These are phyloP conservation scores for Skeletonema grethae DNA, from an alignment of 108 stramenopile genomes.

Conservation along the genomic window DNA sequence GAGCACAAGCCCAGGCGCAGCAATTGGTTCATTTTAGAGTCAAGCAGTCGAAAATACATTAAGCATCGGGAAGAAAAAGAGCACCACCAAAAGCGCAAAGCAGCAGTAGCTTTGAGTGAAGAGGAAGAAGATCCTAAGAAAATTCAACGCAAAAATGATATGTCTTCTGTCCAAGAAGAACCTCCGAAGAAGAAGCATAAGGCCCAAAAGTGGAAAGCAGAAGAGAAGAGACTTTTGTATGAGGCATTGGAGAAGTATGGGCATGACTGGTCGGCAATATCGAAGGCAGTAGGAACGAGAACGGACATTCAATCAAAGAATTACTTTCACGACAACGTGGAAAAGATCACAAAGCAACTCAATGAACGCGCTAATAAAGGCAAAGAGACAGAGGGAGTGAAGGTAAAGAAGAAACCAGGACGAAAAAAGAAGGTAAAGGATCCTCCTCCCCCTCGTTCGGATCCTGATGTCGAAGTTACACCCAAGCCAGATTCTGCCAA, in stretches of 20 bases:
- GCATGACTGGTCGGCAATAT: constrained; percentile 66
- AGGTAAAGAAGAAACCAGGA: constrained; percentile 5
- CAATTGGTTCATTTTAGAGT: constrained; percentile 62
- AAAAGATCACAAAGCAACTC: constrained; percentile 56
- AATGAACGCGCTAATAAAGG: constrained; percentile 8
- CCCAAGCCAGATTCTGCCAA: background rate
- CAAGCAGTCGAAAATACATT: constrained; percentile 54
- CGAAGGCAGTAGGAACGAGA: constrained; percentile 73
- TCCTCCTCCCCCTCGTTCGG: background rate
- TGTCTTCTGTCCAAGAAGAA: constrained; percentile 9
- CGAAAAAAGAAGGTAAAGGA: constrained; percentile 22
- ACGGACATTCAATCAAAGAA: constrained; percentile 82
- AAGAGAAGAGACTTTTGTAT: constrained; percentile 75
- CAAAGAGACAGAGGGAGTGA: constrained; percentile 4
- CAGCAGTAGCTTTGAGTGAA: constrained; percentile 10
- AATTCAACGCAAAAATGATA: background rate
- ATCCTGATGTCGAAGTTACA: background rate
- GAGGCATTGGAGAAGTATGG: constrained; percentile 76
- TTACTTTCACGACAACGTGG: constrained; percentile 87
- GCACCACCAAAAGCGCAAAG: constrained; percentile 39
- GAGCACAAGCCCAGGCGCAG: constrained; percentile 46
- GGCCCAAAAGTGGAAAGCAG: constrained; percentile 78
- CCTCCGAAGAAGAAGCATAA: constrained; percentile 17
- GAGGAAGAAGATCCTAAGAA: constrained; percentile 14
- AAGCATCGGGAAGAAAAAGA: constrained; percentile 55